Evolutionary conservation across 768 basidiomycete species (phyloP).

Genomic region (Cystobasidium onofrii): DNA sequence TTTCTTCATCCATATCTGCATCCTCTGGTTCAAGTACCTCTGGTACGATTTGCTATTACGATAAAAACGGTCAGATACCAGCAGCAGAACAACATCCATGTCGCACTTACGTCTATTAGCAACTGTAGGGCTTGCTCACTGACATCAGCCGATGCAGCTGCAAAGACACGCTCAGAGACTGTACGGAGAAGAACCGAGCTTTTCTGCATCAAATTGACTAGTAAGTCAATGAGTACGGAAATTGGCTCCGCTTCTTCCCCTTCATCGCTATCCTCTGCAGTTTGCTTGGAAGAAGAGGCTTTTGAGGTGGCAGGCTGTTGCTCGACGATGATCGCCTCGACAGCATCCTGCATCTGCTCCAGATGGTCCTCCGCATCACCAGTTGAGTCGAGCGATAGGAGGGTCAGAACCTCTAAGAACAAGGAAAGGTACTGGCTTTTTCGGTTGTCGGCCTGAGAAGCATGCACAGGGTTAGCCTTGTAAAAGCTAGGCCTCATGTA

Average conservation of each 20-base stretch:
- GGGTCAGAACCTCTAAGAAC: conserved; percentile 50
- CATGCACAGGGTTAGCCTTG: not conserved
- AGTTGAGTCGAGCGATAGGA: conserved; percentile 64
- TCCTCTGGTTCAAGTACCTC: conserved; percentile 36
- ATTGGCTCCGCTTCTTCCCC: conserved; percentile 58
- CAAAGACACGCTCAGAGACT: conserved; percentile 71
- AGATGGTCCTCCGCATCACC: conserved; percentile 57
- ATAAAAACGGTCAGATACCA: conserved; percentile 27
- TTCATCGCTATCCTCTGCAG: conserved; percentile 41
- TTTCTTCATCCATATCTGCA: conserved; percentile 50
- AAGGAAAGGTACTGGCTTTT: not conserved
- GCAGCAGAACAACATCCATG: not conserved
- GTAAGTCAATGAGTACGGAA: conserved; percentile 75
- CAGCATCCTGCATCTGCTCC: conserved; percentile 61
- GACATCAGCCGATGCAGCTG: conserved; percentile 45
- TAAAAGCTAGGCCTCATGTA: not conserved
- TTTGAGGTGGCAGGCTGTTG: not conserved
- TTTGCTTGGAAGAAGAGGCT: conserved; percentile 22
- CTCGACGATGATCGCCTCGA: conserved; percentile 52
- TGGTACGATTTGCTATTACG: conserved; percentile 33
- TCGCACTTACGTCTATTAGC: conserved; percentile 37
- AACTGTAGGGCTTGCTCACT: conserved; percentile 42
- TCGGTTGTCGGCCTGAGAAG: conserved; percentile 1
- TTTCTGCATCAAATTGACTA: conserved; percentile 81
- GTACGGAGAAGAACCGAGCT: conserved; percentile 70